phyloP scores from a whole-genome alignment of 2,329 filamentous ascomycete genomes.

The Fonsecaea nubica region DNA sequence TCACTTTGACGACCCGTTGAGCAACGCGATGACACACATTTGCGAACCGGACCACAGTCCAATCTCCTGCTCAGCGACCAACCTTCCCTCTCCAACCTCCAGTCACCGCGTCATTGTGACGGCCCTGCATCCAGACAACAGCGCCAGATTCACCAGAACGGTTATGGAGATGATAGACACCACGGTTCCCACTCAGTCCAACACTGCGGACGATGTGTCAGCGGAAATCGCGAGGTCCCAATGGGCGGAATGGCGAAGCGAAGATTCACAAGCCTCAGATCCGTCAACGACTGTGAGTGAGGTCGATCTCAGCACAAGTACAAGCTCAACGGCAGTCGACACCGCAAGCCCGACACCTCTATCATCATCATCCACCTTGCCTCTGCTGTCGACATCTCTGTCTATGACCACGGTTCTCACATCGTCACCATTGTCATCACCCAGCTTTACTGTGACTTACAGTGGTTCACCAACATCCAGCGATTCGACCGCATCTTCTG shows the following conservation, averaged over 20 bases:
- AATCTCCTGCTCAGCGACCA: not conserved
- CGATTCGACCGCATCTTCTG: not conserved
- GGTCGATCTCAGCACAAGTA: not conserved
- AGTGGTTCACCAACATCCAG: not conserved
- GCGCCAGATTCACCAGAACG: not conserved
- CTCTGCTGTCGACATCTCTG: not conserved
- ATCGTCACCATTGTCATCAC: not conserved
- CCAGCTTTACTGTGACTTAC: not conserved
- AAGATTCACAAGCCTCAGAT: not conserved
- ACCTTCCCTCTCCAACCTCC: not conserved
- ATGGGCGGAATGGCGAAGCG: not conserved
- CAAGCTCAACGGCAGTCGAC: not conserved
- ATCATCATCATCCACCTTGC: not conserved
- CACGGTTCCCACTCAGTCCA: not conserved
- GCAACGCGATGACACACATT: not conserved
- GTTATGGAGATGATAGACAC: slow-evolving; percentile 1
- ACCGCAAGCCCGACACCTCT: not conserved
- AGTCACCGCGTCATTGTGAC: not conserved
- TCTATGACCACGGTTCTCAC: not conserved
- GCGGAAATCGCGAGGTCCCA: not conserved
- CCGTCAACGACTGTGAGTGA: slow-evolving; percentile 4
- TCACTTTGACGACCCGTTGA: not conserved
- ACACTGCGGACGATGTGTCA: not conserved
- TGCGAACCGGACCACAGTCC: not conserved
- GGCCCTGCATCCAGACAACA: not conserved